phyloP scores from a whole-genome alignment of 1,284 basidiomycete species.

The Farysia itapuensis region DNA sequence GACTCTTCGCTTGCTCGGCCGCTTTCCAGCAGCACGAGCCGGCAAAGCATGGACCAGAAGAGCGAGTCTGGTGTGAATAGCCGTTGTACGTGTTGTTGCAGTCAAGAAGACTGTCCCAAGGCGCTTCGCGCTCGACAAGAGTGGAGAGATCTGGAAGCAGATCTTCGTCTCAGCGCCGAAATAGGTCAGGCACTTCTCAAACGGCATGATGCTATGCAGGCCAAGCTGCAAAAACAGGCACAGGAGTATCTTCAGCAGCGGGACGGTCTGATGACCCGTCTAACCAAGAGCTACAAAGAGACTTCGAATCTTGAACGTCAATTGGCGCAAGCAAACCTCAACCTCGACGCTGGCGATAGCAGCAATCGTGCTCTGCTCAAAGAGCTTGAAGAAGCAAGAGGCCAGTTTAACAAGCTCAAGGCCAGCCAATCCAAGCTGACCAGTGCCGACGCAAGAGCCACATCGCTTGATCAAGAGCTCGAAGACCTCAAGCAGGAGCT shows the following conservation, averaged over 20 bases:
- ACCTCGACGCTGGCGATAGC: conserved; percentile 77
- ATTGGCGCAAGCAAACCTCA: conserved; percentile 76
- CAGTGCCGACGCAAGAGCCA: conserved; percentile 51
- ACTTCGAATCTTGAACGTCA: conserved; percentile 64
- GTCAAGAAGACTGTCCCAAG: conserved; percentile 41
- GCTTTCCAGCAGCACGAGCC: conserved; percentile 10
- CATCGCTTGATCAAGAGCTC: conserved; percentile 63
- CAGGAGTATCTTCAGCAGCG: conserved; percentile 55
- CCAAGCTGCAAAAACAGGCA: conserved; percentile 61
- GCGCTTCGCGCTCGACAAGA: conserved; percentile 47
- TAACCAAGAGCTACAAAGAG: conserved; percentile 45
- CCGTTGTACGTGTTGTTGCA: conserved; percentile 51
- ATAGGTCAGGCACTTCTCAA: conserved; percentile 86
- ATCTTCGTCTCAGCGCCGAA: conserved; percentile 66
- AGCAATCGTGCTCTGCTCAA: conserved; percentile 74
- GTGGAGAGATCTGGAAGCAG: conserved; percentile 54
- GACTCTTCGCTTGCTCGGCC: neutral
- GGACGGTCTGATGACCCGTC: conserved; percentile 45
- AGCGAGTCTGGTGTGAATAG: conserved; percentile 13
- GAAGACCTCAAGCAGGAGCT: conserved; percentile 84
- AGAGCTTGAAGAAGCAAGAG: conserved; percentile 76
- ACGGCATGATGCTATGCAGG: conserved; percentile 81
- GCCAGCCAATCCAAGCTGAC: conserved; percentile 71
- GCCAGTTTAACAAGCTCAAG: conserved; percentile 70
- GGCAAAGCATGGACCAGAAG: conserved; percentile 21